Evolutionary conservation across 1,284 basidiomycete genomes (phyloP), one percentile per base, ranked within the genome.

Genomic region (Rhodofomes roseus): DNA sequence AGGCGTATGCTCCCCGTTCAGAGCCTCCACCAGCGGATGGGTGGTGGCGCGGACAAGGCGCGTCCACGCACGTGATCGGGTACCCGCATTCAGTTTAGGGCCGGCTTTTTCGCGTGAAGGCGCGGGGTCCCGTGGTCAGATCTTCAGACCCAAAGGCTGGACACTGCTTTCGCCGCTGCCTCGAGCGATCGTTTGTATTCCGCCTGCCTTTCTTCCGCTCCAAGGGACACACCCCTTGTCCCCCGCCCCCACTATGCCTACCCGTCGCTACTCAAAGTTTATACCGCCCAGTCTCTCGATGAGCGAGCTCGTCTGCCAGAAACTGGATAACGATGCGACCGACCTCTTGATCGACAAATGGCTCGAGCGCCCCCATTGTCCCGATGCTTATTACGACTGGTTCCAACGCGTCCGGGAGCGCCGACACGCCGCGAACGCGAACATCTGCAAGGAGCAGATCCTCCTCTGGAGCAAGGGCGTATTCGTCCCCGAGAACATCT

Each of bases 311-410:
- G 82, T 89, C 56, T 84, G 86, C 73, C 88, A 87, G 57, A 87
- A 85, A 18, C 80, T 90, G 58, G 85, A 88, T 72, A 84, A 87
- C 74, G 85, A 88, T 64, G 79, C 83, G 22, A 87, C 87, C 1
- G 86, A 88, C 75, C 79, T 84, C 74, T 82, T 90, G 65, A 89
- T 90, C 74, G 87, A 90, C 79, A 87, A 85, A 72, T 90, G 87
- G 87, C 84, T 90, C 52, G 86, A 89, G 69, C 65, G 67, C 4
- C 67, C 67, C 7, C 86, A 89, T 68, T 81, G 82, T 67, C 84
- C 87, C 63, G 85, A 89, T 74, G 79, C 83, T 55, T 89, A 90
- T 69, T 81, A 83, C 71, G 86, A 89, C 60, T 90, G 88, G 87
- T 89, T 90, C 65, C 77, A 78, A 62, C 82, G 81, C 60, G 80